Percentiles rank a stretch among this genome's conserved stretches.
Conservation (phyloP, 768 basidiomycete genomes). For the Albatrellus ellisii region DNA sequence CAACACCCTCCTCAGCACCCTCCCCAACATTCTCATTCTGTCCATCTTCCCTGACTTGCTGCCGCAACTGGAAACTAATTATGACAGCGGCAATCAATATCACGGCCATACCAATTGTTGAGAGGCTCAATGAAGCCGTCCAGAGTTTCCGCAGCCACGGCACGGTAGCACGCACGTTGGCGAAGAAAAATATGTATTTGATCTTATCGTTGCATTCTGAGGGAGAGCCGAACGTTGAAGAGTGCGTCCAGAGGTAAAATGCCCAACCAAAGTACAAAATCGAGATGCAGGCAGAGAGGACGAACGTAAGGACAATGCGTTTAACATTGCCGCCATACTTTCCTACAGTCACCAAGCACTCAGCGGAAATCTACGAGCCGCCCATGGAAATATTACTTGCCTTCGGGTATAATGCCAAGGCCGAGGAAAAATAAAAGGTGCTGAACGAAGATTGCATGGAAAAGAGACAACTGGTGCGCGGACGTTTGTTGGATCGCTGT, state of each 20-base stretch:
- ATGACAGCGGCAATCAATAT: neutral
- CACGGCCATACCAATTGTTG: conserved; percentile 2
- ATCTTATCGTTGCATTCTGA: too few relatives aligned
- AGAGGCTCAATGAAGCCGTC: conserved; percentile 2
- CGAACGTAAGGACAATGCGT: conserved; percentile 4
- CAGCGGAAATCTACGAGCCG: neutral
- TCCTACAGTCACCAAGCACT: neutral
- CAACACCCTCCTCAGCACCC: too few relatives aligned
- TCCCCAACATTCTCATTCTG: too few relatives aligned
- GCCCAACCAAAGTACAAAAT: conserved; percentile 5
- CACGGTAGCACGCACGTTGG: conserved; percentile 1
- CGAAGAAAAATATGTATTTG: conserved; percentile 7
- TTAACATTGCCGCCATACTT: conserved; percentile 6
- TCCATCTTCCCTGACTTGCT: too few relatives aligned
- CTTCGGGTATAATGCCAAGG: neutral
- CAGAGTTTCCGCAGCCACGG: conserved; percentile 3
- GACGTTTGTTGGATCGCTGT: conserved; percentile 5
- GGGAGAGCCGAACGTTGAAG: neutral
- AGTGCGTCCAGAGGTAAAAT: too few relatives aligned
- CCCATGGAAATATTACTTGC: neutral
- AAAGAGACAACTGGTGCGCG: neutral
- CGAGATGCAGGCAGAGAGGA: neutral
- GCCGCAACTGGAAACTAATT: neutral
- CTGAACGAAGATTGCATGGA: conserved; percentile 5
- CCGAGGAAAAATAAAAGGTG: conserved; percentile 10